Evolutionary conservation across 2,329 filamentous ascomycete genomes (phyloP).

Genomic region (Verticillium longisporum): DNA sequence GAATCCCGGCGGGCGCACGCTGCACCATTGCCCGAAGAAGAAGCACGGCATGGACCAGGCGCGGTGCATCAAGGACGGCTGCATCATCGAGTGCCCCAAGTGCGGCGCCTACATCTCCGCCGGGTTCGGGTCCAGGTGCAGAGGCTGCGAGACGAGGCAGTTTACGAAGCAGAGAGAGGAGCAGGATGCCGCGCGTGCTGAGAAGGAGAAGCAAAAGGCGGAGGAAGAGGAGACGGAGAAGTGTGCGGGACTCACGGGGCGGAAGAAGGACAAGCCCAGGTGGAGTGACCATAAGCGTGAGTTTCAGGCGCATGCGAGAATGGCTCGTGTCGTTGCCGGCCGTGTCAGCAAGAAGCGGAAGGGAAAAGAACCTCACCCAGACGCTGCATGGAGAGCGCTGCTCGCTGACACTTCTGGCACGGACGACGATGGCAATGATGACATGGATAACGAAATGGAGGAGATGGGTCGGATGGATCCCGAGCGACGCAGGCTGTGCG

Average conservation of each 20-base stretch:
- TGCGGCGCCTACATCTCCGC: background rate
- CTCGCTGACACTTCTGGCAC: background rate
- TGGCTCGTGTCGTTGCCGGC: background rate
- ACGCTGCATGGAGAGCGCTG: background rate
- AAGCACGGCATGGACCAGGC: background rate
- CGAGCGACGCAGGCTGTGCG: background rate
- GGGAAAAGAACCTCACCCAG: background rate
- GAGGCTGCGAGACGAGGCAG: background rate
- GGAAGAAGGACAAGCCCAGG: constrained; percentile 13
- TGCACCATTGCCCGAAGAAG: constrained; percentile 2
- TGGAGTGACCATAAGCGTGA: constrained; percentile 9
- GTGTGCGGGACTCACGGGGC: background rate
- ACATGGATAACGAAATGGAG: background rate
- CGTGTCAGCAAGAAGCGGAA: background rate
- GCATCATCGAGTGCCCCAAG: background rate
- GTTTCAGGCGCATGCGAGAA: background rate
- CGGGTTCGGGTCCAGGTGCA: background rate
- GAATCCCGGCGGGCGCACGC: background rate
- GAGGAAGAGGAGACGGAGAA: background rate
- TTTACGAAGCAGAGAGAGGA: background rate
- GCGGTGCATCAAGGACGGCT: background rate
- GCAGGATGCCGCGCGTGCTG: background rate
- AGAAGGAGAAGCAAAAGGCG: background rate
- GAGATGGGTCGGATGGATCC: background rate
- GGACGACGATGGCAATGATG: background rate